Conservation (phyloP, 495 filamentous ascomycete genomes). For the Xylaria palmicola region DNA sequence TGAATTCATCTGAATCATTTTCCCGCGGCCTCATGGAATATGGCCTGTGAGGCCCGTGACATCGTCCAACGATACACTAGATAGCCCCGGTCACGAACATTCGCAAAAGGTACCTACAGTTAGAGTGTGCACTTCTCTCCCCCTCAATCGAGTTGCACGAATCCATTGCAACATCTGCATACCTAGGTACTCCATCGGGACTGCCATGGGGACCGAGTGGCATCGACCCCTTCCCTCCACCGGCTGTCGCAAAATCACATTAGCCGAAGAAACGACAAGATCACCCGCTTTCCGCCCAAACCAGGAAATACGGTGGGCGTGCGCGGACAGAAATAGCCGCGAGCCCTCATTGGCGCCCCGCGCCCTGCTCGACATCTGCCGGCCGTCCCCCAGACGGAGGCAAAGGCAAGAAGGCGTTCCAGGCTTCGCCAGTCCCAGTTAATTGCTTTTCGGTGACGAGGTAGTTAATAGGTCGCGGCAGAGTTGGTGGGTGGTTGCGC, state of each 20-base stretch:
- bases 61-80: too few species aligned
- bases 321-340: slow-evolving; percentile 30
- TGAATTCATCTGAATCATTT: too few species aligned
- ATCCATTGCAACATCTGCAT: background rate
- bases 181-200: background rate
- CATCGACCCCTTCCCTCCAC: background rate
- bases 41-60: too few species aligned
- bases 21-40: too few species aligned
- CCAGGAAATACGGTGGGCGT: too few species aligned
- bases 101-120: background rate
- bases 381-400: slow-evolving; percentile 21
- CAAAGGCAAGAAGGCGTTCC: slow-evolving; percentile 15
- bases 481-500: slow-evolving; percentile 24
- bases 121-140: background rate
- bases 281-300: background rate
- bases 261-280: slow-evolving; percentile 31
- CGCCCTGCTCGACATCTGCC: slow-evolving; percentile 32
- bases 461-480: too few species aligned
- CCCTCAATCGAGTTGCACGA: background rate
- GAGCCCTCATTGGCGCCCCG: slow-evolving; percentile 24
- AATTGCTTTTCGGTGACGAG: slow-evolving; percentile 5
- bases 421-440: slow-evolving; percentile 21
- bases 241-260: slow-evolving; percentile 20
- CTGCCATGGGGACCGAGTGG: background rate
- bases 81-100: background rate